These are phyloP conservation scores for Leccinum subgranulosum DNA, from an alignment of 768 basidiomycete species.

Conservation along the genomic window DNA sequence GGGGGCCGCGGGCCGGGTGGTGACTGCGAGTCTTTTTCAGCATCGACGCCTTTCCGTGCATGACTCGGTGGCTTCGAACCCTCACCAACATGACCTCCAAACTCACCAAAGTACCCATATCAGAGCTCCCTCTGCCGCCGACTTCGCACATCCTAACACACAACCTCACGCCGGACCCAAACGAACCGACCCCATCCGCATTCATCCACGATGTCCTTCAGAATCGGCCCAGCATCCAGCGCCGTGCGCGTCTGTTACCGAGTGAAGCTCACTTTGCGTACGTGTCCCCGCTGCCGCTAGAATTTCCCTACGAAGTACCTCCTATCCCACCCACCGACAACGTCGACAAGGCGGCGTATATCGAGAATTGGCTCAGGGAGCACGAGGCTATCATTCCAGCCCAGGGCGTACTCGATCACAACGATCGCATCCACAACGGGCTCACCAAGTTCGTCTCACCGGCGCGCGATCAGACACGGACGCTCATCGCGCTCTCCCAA, in stretches of 20 bases:
- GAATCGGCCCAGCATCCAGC: constrained; percentile 59
- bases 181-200: constrained; percentile 46
- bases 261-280: constrained; percentile 69
- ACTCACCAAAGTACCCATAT: constrained; percentile 35
- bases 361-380: constrained; percentile 74
- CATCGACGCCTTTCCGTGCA: neutral
- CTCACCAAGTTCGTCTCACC: constrained; percentile 49
- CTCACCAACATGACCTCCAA: constrained; percentile 19
- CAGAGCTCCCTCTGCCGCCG: constrained; percentile 47
- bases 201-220: constrained; percentile 52
- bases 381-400: constrained; percentile 53
- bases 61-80: constrained; percentile 1
- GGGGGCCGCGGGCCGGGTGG: neutral
- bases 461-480: constrained; percentile 48
- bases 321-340: constrained; percentile 45
- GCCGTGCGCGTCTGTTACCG: constrained; percentile 61
- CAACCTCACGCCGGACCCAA: constrained; percentile 54
- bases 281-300: constrained; percentile 75
- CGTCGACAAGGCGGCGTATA: constrained; percentile 55
- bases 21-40: neutral
- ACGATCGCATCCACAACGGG: neutral
- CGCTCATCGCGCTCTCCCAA: constrained; percentile 72
- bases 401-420: neutral
- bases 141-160: constrained; percentile 38
- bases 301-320: constrained; percentile 80